Evolutionary conservation across 306 rosid species (phyloP).

Genomic region (Albizia julibrissin): DNA sequence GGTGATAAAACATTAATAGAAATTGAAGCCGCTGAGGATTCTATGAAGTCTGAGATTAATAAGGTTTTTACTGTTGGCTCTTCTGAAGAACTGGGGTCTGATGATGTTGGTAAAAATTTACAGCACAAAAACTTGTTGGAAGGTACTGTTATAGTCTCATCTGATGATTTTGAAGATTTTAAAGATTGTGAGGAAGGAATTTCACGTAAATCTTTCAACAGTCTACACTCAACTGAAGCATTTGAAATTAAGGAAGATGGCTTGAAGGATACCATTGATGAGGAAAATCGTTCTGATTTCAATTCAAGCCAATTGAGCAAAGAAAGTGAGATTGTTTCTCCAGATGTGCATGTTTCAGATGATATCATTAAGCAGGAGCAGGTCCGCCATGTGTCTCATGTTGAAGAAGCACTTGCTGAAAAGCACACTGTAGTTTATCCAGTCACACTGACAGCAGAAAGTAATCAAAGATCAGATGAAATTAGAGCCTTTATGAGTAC

Average conservation of each 20-base stretch:
- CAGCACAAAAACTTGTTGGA: conserved; percentile 31
- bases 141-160: conserved; percentile 21
- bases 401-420: conserved; percentile 40
- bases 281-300: conserved; percentile 28
- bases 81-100: conserved; percentile 43
- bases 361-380: conserved; percentile 28
- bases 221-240: conserved; percentile 36
- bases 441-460: conserved; percentile 18
- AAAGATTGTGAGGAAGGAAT: conserved; percentile 44
- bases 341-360: conserved; percentile 38
- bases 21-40: conserved; percentile 36
- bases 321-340: conserved; percentile 32
- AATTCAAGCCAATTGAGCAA: conserved; percentile 38
- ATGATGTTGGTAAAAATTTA: conserved; percentile 26
- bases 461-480: conserved; percentile 35
- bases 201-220: conserved; percentile 32
- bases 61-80: conserved; percentile 25
- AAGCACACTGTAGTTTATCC: conserved; percentile 37
- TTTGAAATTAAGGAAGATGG: conserved; percentile 37
- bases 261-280: conserved; percentile 19
- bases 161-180: conserved; percentile 37
- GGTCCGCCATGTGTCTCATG: conserved; percentile 19
- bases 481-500: conserved; percentile 30
- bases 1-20: conserved; percentile 38
- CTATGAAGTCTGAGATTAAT: conserved; percentile 30